Base-by-base conservation (phyloP, 192 early-diverging fungal genomes). In the Coemansia sp. region DNA sequence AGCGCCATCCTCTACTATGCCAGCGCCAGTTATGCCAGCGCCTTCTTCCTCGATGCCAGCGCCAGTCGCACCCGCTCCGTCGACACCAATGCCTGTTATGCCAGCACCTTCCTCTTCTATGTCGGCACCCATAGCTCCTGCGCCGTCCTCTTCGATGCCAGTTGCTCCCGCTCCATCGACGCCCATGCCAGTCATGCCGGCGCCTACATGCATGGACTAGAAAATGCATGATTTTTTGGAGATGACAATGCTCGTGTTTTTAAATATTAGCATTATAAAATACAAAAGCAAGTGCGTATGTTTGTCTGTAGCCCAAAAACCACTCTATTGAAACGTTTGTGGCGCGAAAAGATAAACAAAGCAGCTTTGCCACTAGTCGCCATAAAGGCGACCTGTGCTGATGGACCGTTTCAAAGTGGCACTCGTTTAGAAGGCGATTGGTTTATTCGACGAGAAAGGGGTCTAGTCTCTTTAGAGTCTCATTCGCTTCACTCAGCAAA, bases 151-250 rank as follows among this genome's bases (percentile, higher is more conserved):
- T 6, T 65, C 63, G 13, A 45, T 56, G 41, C 25, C 63, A 38
- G 37, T 38, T 38, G 45, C 45, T 1, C n/a, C 18, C 26, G 25
- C 25, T 1, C 25, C 43, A 11, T 62, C 61, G 61, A 33, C 31
- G 31, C 61, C 61, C 20, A 25, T 18, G 42, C 61, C 61, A 26
- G 61, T 18, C 11, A 34, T 26, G 47, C 62, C 62, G 8, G 47
- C 34, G 20, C 47, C 62, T 35, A 52, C 62, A 12, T 64, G 62
- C 62, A 64, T 16, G 47, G 47, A 64, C 9, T 64, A 50, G 33
- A 60, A 16, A 31, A 21, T 45, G 12, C 50, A 31, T 13, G 23
- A 11, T 4, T 26, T 26, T 33, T 28, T 45, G 4, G 1, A 45
- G 31, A 45, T n/a, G n/a, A 45, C 42, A 20, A 9, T 20, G n/a